Conservation (phyloP, 352 stramenopile species). For the Globisporangium middletonii region DNA sequence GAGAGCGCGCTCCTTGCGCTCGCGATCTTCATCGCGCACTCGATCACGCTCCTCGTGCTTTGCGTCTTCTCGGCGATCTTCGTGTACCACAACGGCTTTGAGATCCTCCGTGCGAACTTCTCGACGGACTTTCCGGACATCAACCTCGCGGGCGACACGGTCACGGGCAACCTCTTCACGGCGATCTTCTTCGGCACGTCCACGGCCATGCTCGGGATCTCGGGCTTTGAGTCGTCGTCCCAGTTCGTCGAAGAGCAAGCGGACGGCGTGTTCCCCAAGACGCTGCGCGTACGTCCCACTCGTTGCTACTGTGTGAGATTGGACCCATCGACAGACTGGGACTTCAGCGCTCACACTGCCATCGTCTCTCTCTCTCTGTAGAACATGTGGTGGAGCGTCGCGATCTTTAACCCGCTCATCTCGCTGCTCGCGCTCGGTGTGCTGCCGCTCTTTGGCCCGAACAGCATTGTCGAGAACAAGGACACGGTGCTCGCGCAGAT, state of each 20-base stretch:
- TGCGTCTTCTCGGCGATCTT: slow-evolving; percentile 77
- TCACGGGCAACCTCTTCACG: slow-evolving; percentile 78
- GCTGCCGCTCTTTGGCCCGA: slow-evolving; percentile 68
- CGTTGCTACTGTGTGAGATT: not conserved
- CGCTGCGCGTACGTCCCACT: slow-evolving; percentile 54
- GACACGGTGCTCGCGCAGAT: slow-evolving; percentile 90
- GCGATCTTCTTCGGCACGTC: slow-evolving; percentile 90
- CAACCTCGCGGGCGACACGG: slow-evolving; percentile 74
- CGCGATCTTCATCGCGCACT: slow-evolving; percentile 89
- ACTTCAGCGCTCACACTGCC: not conserved
- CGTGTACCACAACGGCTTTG: slow-evolving; percentile 72
- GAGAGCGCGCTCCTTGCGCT: slow-evolving; percentile 90
- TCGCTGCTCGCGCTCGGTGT: slow-evolving; percentile 88
- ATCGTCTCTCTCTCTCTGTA: slow-evolving; percentile 15
- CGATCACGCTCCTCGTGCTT: slow-evolving; percentile 77
- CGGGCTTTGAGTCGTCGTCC: slow-evolving; percentile 91
- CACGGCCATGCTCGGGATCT: slow-evolving; percentile 93
- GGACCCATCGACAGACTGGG: slow-evolving; percentile 1
- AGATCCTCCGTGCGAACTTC: slow-evolving; percentile 81
- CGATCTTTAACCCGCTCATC: slow-evolving; percentile 93
- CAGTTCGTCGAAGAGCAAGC: slow-evolving; percentile 94
- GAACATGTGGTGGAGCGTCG: slow-evolving; percentile 93
- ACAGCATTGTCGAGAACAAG: slow-evolving; percentile 78
- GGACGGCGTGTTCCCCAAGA: slow-evolving; percentile 93
- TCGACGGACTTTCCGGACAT: slow-evolving; percentile 83